phyloP scores from a whole-genome alignment of 305 asterid genomes.

The Rubia peregrina region DNA sequence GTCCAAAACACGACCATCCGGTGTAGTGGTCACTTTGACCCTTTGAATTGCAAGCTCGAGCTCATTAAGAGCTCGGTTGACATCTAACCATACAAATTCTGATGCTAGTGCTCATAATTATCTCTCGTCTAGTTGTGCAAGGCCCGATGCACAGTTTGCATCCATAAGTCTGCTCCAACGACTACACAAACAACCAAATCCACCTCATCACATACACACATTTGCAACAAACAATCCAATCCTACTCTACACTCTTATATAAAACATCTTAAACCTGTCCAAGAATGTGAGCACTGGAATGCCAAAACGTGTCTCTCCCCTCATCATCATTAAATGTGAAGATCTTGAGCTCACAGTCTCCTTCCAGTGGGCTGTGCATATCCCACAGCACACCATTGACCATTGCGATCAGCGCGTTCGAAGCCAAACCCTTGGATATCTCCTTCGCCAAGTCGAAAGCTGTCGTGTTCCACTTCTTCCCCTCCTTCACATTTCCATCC shows the following conservation, averaged over 20 bases:
- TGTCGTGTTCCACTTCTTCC: slow-evolving; percentile 16
- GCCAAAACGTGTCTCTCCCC: slow-evolving; percentile 57
- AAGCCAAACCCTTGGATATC: slow-evolving; percentile 9
- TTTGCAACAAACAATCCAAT: no score
- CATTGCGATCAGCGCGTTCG: not conserved
- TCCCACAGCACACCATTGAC: slow-evolving; percentile 7
- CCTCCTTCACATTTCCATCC: slow-evolving; percentile 74
- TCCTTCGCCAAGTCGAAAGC: not conserved
- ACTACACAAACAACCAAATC: slow-evolving; percentile 21
- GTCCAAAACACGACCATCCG: slow-evolving; percentile 63
- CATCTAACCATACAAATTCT: slow-evolving; percentile 37
- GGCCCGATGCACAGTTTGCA: slow-evolving; percentile 89
- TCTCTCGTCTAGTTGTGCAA: slow-evolving; percentile 94
- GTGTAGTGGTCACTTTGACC: slow-evolving; percentile 79
- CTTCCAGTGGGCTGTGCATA: slow-evolving; percentile 2
- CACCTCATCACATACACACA: no score
- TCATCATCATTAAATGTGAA: slow-evolving; percentile 69
- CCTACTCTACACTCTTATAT: no score
- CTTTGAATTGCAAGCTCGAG: slow-evolving; percentile 66
- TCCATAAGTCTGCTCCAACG: slow-evolving; percentile 83
- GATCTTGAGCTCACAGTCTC: slow-evolving; percentile 44
- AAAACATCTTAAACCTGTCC: slow-evolving; percentile 27
- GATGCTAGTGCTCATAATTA: slow-evolving; percentile 14
- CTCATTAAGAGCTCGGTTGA: slow-evolving; percentile 60
- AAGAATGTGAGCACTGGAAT: slow-evolving; percentile 94